Base-by-base conservation (phyloP, 441 rosid genomes). In the Adansonia grandidieri region DNA sequence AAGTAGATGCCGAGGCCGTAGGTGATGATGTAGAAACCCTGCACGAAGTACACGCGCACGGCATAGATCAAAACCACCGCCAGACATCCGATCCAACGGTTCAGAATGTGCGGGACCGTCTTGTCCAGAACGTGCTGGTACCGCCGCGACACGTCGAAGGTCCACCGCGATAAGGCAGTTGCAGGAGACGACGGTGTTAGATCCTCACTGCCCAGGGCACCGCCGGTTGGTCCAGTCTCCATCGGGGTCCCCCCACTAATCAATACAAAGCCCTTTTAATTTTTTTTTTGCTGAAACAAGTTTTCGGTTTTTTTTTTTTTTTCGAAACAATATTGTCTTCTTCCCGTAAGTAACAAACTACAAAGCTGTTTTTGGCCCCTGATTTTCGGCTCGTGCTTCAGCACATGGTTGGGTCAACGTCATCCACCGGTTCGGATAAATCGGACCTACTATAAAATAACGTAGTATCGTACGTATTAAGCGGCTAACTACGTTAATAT, bases 1-100 rank as follows among this genome's bases (percentile, higher is more conserved):
- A 91, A 72, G 84, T 90, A 92, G 86, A 90, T 91, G 63, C 97
- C 93, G 14, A 90, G 86, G 44, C 87, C 98, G 82, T 93, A 93
- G 48, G 98, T 88, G 85, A 93, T 82, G 87, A 95, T 87, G 86
- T 93, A 92, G 87, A 89, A 95, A 3, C 98, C 98, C 85, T 93
- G 86, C 22, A 92, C 84, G 5, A 92, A 65, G 87, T 82, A 91
- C 58, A 95, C 98, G 62, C 98, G 98, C 0, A 92, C 1, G 61
- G 88, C 88, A 84, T 93, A 95, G 82, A 91, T 83, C 24, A 82
- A 47, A 0, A 87, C 88, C 2, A 88, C 64, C 9, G 73, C 82
- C 13, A 91, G 80, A 79, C 91, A 87, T 2, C 76, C 95, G 81
- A 91, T 81, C 98, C 97, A 95, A 19, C 98, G 96, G 84, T 85